A percentile compares a stretch with the other conserved stretches of the same genome.
phyloP scores from a whole-genome alignment of 768 basidiomycete genomes.

The Podaxis sp. region DNA sequence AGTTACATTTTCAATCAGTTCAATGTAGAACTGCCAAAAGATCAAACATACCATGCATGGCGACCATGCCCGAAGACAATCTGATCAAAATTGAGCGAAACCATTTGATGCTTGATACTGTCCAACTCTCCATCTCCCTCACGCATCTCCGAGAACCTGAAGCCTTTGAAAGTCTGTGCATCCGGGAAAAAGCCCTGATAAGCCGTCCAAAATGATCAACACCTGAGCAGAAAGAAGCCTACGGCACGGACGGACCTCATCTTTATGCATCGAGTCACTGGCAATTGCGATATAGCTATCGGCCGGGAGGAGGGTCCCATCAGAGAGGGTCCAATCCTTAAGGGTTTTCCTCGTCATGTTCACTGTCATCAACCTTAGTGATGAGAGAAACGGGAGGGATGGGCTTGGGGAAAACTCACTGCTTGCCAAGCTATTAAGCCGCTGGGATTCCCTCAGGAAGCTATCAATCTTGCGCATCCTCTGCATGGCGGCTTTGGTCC shows the following conservation, averaged over 20 bases:
- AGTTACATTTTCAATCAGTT: not conserved
- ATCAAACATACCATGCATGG: constrained; percentile 24
- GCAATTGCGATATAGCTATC: constrained; percentile 31
- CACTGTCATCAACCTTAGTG: not conserved
- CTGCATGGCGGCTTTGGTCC: constrained; percentile 33
- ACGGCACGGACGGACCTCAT: constrained; percentile 7
- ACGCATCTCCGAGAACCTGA: constrained; percentile 33
- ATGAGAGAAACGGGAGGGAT: not conserved
- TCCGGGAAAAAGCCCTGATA: constrained; percentile 13
- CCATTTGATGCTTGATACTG: constrained; percentile 27
- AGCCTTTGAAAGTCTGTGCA: constrained; percentile 35
- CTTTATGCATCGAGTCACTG: constrained; percentile 24
- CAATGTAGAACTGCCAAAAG: not conserved
- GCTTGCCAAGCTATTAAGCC: constrained; percentile 10
- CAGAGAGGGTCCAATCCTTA: constrained; percentile 37
- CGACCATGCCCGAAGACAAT: constrained; percentile 33
- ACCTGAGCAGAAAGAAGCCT: no score
- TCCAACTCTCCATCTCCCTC: constrained; percentile 20
- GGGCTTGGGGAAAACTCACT: not conserved
- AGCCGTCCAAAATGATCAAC: not conserved
- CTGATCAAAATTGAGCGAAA: constrained; percentile 25
- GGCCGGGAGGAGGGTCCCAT: constrained; percentile 38
- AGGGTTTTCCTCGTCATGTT: constrained; percentile 28
- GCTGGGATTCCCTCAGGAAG: constrained; percentile 40
- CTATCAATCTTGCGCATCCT: constrained; percentile 46